These are phyloP conservation scores for Talaromyces marneffei DNA, from an alignment of 2,329 filamentous ascomycete genomes.

Conservation along the genomic window DNA sequence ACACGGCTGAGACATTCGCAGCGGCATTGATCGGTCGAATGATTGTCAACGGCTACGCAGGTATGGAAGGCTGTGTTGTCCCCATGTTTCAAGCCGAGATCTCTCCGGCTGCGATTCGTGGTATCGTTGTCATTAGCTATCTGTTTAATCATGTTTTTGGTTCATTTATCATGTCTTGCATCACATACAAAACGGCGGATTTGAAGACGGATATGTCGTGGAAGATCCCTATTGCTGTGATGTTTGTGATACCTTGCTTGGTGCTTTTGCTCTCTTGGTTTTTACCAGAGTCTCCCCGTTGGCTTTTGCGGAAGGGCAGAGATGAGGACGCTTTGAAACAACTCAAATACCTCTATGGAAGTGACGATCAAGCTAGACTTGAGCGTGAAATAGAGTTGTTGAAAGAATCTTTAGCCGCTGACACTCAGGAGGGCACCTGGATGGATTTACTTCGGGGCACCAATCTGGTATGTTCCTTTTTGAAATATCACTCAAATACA, in stretches of 20 bases:
- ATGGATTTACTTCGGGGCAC: constrained; percentile 13
- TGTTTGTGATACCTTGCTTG: not conserved
- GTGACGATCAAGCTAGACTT: too few relatives aligned
- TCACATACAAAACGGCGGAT: not conserved
- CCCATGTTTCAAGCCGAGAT: constrained; percentile 6
- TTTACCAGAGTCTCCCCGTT: not conserved
- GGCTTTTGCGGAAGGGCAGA: not conserved
- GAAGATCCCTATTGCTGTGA: not conserved
- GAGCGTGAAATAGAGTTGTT: constrained; percentile 10
- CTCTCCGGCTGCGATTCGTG: not conserved
- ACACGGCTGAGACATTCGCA: constrained; percentile 11
- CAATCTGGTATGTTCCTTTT: constrained; percentile 10
- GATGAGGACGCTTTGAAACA: not conserved
- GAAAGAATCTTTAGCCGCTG: constrained; percentile 7
- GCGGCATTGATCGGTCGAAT: not conserved
- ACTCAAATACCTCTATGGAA: not conserved
- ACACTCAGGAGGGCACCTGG: constrained; percentile 17
- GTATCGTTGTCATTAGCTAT: not conserved
- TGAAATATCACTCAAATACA: too few relatives aligned
- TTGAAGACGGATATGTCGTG: not conserved
- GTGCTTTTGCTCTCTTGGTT: not conserved
- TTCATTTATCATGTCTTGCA: not conserved
- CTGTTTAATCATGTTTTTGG: not conserved
- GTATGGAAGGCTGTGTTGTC: constrained; percentile 14
- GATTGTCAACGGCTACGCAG: not conserved